phyloP scores from a whole-genome alignment of 73 alveolate species.

The Blepharisma stoltei region DNA sequence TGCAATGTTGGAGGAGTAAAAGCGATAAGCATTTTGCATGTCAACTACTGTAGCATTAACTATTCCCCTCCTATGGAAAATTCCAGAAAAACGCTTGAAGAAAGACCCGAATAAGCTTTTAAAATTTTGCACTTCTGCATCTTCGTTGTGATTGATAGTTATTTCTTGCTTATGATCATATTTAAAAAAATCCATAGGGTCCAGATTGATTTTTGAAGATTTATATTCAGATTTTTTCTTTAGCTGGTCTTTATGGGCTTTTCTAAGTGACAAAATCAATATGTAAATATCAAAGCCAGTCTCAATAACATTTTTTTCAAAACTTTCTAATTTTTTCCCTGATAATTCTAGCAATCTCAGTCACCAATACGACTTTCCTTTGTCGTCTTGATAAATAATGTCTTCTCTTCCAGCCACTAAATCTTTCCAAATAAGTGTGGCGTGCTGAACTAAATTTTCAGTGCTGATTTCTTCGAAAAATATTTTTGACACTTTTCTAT shows the following conservation, averaged over 20 bases:
- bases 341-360: not conserved
- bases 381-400: not conserved
- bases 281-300: not conserved
- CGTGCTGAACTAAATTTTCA: not conserved
- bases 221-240: not conserved
- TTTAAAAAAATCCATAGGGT: too few relatives aligned
- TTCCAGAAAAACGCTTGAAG: too few relatives aligned
- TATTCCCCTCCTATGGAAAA: not conserved
- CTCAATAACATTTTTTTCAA: constrained; percentile 19
- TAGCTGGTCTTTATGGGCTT: not conserved
- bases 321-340: not conserved
- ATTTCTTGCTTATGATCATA: too few relatives aligned
- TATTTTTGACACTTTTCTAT: constrained; percentile 1
- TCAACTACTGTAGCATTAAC: not conserved
- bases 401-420: not conserved
- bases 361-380: not conserved
- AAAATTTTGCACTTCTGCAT: too few relatives aligned
- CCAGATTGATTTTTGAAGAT: too few relatives aligned
- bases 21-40: not conserved
- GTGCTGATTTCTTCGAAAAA: not conserved
- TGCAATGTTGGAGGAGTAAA: constrained; percentile 10
- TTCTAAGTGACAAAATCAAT: not conserved
- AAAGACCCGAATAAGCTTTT: too few relatives aligned
- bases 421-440: constrained; percentile 7
- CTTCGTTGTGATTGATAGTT: too few relatives aligned